Percentiles rank a stretch among this genome's conserved stretches.
These are phyloP conservation scores for Conringia planisiliqua DNA, from an alignment of 345 rosid genomes.

Conservation along the genomic window DNA sequence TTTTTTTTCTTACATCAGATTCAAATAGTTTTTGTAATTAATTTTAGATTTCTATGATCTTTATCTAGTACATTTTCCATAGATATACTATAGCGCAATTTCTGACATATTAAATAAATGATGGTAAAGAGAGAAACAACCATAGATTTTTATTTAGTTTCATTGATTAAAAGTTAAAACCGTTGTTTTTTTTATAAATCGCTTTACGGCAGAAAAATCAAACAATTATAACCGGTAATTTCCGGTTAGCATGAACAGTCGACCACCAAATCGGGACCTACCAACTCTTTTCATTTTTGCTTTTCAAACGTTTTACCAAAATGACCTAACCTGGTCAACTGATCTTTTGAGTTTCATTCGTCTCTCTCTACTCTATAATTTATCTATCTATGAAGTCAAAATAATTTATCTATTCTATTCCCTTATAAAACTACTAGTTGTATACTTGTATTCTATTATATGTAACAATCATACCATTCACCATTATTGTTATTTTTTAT, in stretches of 20 bases:
- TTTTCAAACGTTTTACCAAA: neutral
- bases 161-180: neutral
- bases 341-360: conserved; percentile 12
- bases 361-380: neutral
- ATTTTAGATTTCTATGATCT: neutral
- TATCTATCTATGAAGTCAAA: neutral
- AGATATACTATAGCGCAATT: neutral
- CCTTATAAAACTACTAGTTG: neutral
- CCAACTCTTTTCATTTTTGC: neutral
- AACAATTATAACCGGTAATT: conserved; percentile 8
- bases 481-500: neutral
- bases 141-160: neutral
- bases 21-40: neutral
- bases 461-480: neutral
- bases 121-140: neutral
- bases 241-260: conserved; percentile 5
- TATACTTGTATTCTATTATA: neutral
- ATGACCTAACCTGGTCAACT: conserved; percentile 6
- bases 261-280: conserved; percentile 25
- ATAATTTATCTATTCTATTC: neutral
- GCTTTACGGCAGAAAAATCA: neutral
- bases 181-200: neutral
- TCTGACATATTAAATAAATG: neutral
- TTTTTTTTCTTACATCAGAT: neutral
- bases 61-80: neutral